Evolutionary conservation across 345 rosid species (phyloP).

Genomic region (Citrus sinensis): DVS_A1.0 CM039168.1:26749501-26750000

Average conservation of each 20-base stretch:
- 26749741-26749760: conserved; percentile 3
- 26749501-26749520: not conserved
- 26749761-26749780: not conserved
- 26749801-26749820: not conserved
- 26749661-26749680: not conserved
- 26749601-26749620: not conserved
- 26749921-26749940: not conserved
- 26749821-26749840: not conserved
- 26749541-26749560: not conserved
- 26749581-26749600: not conserved
- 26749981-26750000: conserved; percentile 81
- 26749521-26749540: not conserved
- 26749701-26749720: not conserved
- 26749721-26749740: not conserved
- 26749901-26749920: not conserved
- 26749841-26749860: too few species aligned
- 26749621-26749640: not conserved
- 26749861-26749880: not conserved
- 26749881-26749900: not conserved
- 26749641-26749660: not conserved
- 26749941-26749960: conserved; percentile 66
- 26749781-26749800: not conserved
- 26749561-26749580: not conserved
- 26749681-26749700: not conserved
- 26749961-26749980: conserved; percentile 81